Percentiles rank a stretch among this genome's conserved stretches.
Conservation (phyloP, 805 yeast genomes). For the Ogataea nitratoaversa region DNA sequence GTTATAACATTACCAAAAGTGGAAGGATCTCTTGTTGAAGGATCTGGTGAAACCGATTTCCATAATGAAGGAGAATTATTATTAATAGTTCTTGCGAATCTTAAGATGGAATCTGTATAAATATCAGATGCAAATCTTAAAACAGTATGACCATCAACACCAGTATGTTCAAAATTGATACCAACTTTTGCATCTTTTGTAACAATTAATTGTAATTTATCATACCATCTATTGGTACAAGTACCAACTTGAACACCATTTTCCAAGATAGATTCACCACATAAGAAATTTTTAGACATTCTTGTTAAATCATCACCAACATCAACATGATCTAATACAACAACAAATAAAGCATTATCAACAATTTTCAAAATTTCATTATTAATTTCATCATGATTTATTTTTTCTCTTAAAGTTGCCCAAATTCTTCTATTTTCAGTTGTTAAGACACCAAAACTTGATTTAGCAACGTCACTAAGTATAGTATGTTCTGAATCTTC, state of each 20-base stretch:
- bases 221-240: constrained; percentile 90
- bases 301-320: constrained; percentile 57
- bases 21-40: constrained; percentile 37
- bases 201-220: constrained; percentile 80
- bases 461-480: constrained; percentile 58
- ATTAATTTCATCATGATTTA: constrained; percentile 47
- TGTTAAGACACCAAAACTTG: constrained; percentile 84
- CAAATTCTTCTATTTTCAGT: constrained; percentile 86
- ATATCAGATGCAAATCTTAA: constrained; percentile 83
- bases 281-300: constrained; percentile 77
- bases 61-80: constrained; percentile 70
- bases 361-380: constrained; percentile 67
- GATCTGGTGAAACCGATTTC: constrained; percentile 49
- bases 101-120: constrained; percentile 83
- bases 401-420: constrained; percentile 66
- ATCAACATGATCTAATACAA: constrained; percentile 77
- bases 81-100: constrained; percentile 82
- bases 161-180: constrained; percentile 89
- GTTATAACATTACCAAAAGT: constrained; percentile 49
- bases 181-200: constrained; percentile 91
- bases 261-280: constrained; percentile 76
- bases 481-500: constrained; percentile 61
- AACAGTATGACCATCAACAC: constrained; percentile 94
- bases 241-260: constrained; percentile 91
- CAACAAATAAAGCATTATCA: constrained; percentile 77